Percentiles rank a stretch among this genome's conserved stretches.
phyloP scores from a whole-genome alignment of 306 rosid genomes.

The Styphnolobium japonicum region DNA sequence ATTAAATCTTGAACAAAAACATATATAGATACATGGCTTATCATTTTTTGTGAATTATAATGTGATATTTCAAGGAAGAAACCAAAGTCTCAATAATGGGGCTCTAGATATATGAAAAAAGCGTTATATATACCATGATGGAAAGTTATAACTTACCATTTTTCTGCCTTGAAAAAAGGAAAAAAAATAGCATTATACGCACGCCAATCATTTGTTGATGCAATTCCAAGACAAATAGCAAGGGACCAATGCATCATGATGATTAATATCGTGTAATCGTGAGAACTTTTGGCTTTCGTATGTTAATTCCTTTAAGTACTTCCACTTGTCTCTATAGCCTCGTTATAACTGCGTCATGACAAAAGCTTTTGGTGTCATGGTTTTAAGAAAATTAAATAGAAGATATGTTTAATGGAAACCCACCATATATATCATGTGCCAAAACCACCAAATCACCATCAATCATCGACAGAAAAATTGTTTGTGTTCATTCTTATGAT shows the following conservation, averaged over 20 bases:
- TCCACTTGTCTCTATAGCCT: not conserved
- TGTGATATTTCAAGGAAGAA: not conserved
- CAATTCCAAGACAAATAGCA: not conserved
- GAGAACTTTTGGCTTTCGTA: not conserved
- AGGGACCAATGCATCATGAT: not conserved
- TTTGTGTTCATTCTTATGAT: not conserved
- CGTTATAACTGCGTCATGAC: not conserved
- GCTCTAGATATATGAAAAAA: not conserved
- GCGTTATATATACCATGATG: not conserved
- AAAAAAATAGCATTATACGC: not conserved
- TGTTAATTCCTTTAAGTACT: not conserved
- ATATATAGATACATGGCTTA: too few species aligned
- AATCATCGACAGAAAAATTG: not conserved
- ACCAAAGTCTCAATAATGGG: not conserved
- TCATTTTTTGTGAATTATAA: too few species aligned
- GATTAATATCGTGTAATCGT: not conserved
- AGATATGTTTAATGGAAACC: not conserved
- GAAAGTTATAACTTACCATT: not conserved
- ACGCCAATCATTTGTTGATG: not conserved
- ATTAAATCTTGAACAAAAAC: too few species aligned
- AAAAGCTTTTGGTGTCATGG: constrained; percentile 2
- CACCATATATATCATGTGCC: not conserved
- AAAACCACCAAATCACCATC: not conserved
- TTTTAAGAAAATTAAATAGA: not conserved
- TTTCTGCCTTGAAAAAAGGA: not conserved